Evolutionary conservation across 2,329 filamentous ascomycete genomes (phyloP).

Genomic region (Penicillium hordei): DNA sequence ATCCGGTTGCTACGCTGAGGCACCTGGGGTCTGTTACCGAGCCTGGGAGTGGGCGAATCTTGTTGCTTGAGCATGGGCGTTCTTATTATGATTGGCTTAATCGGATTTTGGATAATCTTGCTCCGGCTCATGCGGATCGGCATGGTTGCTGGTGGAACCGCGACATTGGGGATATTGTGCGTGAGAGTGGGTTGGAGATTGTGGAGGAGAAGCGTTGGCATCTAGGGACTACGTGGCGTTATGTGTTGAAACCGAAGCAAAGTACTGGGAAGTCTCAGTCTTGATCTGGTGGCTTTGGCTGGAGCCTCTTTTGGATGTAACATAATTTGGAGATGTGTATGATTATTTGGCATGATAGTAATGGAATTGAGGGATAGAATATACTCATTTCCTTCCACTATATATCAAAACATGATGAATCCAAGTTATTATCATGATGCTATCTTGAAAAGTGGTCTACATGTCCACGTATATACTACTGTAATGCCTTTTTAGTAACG

Average conservation of each 20-base stretch:
- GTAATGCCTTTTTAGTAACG: conserved; percentile 29
- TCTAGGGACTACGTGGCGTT: conserved; percentile 51
- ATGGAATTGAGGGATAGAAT: neutral
- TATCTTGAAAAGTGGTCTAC: too few species aligned
- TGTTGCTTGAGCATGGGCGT: conserved; percentile 52
- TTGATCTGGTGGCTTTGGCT: neutral
- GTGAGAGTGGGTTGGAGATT: conserved; percentile 48
- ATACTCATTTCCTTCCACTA: neutral
- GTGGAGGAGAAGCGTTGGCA: conserved; percentile 49
- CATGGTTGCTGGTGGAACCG: conserved; percentile 56
- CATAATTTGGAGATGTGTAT: conserved; percentile 3
- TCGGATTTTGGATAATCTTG: conserved; percentile 48
- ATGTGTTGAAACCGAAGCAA: conserved; percentile 38
- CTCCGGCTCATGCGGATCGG: conserved; percentile 49
- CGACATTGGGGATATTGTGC: conserved; percentile 51
- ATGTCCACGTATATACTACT: neutral
- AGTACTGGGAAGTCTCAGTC: conserved; percentile 1
- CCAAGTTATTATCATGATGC: neutral
- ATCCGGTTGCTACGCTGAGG: conserved; percentile 43
- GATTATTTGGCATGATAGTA: conserved; percentile 4
- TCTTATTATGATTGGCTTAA: conserved; percentile 51
- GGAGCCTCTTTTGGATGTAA: neutral
- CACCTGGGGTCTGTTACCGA: conserved; percentile 44
- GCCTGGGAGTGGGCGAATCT: conserved; percentile 42
- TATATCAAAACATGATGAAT: neutral